Base-by-base conservation (phyloP, 345 rosid species). In the Citrus hindsii region DNA sequence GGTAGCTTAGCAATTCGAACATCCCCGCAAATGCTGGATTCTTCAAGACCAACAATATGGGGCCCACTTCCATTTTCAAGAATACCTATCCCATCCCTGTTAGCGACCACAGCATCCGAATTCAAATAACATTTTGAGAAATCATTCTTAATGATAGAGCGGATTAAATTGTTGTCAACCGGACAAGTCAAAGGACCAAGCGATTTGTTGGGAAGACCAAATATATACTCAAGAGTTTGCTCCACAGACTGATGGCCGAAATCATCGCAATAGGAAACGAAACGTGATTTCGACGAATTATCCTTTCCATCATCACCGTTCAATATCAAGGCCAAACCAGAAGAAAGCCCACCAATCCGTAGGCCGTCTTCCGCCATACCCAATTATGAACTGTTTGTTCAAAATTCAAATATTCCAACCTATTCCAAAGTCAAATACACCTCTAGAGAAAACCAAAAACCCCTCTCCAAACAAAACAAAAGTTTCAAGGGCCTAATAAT, bases 291-390 rank as follows among this genome's bases (percentile, higher is more conserved):
- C 0, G 80, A 83, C 21, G 81, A 82, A 76, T 70, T 91, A 5
- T 88, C 90, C 79, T 84, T 89, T 76, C 87, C 86, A 79, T 88
- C 96, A 72, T 89, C 91, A 67, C 87, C 87, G 42, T 82, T 87
- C 73, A 94, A 89, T 76, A 96, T 80, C 77, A 92, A 91, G 27
- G 97, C 97, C 85, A 96, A 88, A 63, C 99, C 99, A 84, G 99
- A 90, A 80, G 97, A 83, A 82, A 87, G 79, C 88, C 91, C 90
- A 79, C 93, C 86, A 66, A 82, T 59, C 82, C 93, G 89, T 40
- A 78, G 87, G 82, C 89, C 76, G 27, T 91, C 93, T 85, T 96
- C 99, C 71, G 93, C 98, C 99, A 96, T 96, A 68, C 79, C 77
- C 67, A 79, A 80, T 33, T 77, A 85, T 25, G 67, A 79, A 21